Base-by-base conservation (phyloP, 352 stramenopile species). In the Chrysophaeum taylorii region DNA sequence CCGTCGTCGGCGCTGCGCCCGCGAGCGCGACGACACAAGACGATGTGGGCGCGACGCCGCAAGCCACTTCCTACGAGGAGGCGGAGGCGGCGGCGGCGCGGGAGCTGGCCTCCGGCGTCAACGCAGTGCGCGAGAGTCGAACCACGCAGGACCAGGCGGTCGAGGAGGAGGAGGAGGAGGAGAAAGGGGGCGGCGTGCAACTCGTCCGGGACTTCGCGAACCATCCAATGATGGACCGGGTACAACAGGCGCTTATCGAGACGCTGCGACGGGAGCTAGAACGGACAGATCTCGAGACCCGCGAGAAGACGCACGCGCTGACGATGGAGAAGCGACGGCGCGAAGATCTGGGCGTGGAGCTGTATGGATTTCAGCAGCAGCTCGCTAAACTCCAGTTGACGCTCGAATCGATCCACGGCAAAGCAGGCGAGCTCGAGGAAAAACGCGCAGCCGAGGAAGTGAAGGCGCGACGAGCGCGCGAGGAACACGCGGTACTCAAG, bases 291-390 rank as follows among this genome's bases (percentile, higher is more conserved):
- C 35, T 74, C 18, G 71, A 82, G 69, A 45, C 85, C n/a, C 52
- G 54, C 9, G 80, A 88, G 43, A 52, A 79, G 70, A 60, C 76
- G 36, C 71, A 83, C 23, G 71, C 72, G 45, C 45, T 82, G 0
- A 67, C 70, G 57, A 61, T 71, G 38, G 35, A 68, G 14, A 78
- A 77, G 39, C 35, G 70, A 68, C 54, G 79, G 42, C 85, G 91
- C 25, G 91, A 97, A 75, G 82, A 92, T 70, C 78, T 92, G 4
- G 91, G 90, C 69, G 90, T 97, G 50, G 79, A 91, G 64, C 78
- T 97, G 33, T 96, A 97, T 70, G 87, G 88, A 23, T 82, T 97
- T 66, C 92, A 97, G 73, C 91, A 97, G 72, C 92, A 97, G 72
- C 84, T 97, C 4, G 89, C 91, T 23, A 82, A 89, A 68, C 79